Evolutionary conservation across 139 green algal genomes (phyloP), one percentile per base, ranked within the genome.

Genomic region (Haematococcus sp.): DNA sequence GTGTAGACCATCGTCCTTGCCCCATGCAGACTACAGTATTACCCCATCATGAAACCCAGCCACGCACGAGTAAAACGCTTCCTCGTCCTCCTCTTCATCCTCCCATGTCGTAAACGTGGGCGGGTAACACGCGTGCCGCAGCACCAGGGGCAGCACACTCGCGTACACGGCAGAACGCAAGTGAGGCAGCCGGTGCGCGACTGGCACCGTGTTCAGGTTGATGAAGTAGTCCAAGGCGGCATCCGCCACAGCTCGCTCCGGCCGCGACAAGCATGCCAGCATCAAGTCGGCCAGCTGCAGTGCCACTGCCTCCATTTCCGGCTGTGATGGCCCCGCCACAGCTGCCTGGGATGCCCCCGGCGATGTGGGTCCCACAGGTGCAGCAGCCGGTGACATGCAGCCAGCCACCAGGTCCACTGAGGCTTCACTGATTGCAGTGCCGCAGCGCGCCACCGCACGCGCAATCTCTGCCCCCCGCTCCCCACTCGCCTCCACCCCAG

Each of bases 151-250:
- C 49, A 74, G 25, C 28, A 28, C 51, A 4, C 25, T 30, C 15
- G 33, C 64, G 56, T 56, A 71, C 23, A 71, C 28, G 22, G 64
- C 25, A 15, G 64, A 9, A 31, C 64, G 23, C 27, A 71, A 22
- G 31, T 71, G 64, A 27, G 64, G 64, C 23, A 30, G 33, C 25
- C 64, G 64, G 13, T 71, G 25, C n/a, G 25, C 19, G 25, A 32
- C 51, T 7, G 44, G 31, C 22, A 74, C 68, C 66, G 66, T 73
- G 66, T 73, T 73, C 17, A 73, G 23, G 40, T 51, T 54, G 30
- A 44, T n/a, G 27, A 73, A 73, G 66, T 73, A 73, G 4, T 73
- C 66, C 66, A 73, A 17, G 19, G 66, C 66, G 27, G 66, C 66
- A 61, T 73, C 66, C 2, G 40, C 66, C 3, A 40, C 30, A 4